These are phyloP conservation scores for Fragilaria radians DNA, from an alignment of 108 stramenopile species.

Conservation along the genomic window DNA sequence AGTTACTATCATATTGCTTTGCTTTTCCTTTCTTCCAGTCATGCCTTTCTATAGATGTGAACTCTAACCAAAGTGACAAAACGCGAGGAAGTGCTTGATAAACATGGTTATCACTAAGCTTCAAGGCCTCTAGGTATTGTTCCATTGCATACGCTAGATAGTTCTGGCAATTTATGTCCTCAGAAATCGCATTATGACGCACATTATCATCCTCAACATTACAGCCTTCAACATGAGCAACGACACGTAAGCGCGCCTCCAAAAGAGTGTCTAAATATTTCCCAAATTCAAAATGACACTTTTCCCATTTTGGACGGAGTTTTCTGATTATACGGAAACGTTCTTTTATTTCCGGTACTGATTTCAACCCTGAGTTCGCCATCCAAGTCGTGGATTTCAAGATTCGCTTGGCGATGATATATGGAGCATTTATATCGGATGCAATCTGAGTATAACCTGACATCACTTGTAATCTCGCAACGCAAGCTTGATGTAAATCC, in stretches of 20 bases:
- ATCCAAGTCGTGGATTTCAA: conserved; percentile 78
- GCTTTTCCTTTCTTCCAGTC: background rate
- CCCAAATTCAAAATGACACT: conserved; percentile 81
- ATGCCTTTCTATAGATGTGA: conserved; percentile 34
- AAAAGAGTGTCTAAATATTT: conserved; percentile 67
- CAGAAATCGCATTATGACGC: conserved; percentile 25
- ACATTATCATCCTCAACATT: conserved; percentile 36
- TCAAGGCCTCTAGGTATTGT: conserved; percentile 62
- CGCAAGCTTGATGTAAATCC: background rate
- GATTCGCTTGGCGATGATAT: conserved; percentile 20
- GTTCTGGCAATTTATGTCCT: conserved; percentile 55
- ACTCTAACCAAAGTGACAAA: conserved; percentile 85
- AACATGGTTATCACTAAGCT: conserved; percentile 67
- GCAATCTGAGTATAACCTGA: background rate
- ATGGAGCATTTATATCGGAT: conserved; percentile 4
- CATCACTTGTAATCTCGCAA: background rate
- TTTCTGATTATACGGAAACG: conserved; percentile 56
- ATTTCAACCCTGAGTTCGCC: conserved; percentile 61
- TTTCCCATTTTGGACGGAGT: conserved; percentile 73
- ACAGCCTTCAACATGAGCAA: conserved; percentile 14
- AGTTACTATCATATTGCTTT: background rate
- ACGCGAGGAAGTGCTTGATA: conserved; percentile 84
- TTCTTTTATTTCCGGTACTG: conserved; percentile 52
- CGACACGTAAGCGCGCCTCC: conserved; percentile 36
- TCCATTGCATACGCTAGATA: conserved; percentile 60